Conservation (phyloP, 1,284 basidiomycete genomes). For the Pseudozyma sp. region DNA sequence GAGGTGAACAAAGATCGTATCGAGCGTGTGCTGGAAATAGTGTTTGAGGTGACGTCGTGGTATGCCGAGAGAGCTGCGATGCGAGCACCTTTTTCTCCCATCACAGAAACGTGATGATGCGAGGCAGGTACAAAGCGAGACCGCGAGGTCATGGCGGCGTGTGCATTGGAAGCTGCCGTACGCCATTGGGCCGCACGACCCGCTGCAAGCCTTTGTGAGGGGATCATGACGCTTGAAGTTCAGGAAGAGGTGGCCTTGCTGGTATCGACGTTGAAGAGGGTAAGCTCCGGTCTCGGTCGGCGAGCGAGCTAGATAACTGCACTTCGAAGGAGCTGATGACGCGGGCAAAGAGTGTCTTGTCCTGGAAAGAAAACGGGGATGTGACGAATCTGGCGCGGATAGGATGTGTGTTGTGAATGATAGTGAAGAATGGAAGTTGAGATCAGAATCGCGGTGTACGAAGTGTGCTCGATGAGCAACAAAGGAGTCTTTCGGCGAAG, state of each 20-base stretch:
- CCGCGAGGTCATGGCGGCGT: slow-evolving; percentile 13
- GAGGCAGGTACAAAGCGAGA: not conserved
- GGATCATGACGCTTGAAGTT: slow-evolving; percentile 25
- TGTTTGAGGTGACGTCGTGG: slow-evolving; percentile 3
- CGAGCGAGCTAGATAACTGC: not conserved
- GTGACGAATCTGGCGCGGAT: not conserved
- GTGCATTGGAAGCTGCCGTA: slow-evolving; percentile 14
- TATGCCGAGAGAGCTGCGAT: not conserved
- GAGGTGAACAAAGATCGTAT: slow-evolving; percentile 42
- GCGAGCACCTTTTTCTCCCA: not conserved
- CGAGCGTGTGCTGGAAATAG: slow-evolving; percentile 3
- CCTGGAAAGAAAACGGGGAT: not conserved
- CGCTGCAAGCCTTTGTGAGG: slow-evolving; percentile 44
- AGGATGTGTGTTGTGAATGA: not conserved
- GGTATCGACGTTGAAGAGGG: not conserved
- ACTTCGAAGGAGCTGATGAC: too few relatives aligned
- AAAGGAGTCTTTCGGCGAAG: not conserved
- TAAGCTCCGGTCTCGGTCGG: not conserved
- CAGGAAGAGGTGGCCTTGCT: not conserved
- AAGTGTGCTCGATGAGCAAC: not conserved
- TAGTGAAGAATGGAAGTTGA: not conserved
- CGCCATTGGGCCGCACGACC: slow-evolving; percentile 41
- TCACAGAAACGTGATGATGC: not conserved
- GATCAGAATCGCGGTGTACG: not conserved
- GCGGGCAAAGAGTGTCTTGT: too few relatives aligned